Conservation (phyloP, 2,329 filamentous ascomycete genomes). For the Stagonosporopsis tanaceti region DNA sequence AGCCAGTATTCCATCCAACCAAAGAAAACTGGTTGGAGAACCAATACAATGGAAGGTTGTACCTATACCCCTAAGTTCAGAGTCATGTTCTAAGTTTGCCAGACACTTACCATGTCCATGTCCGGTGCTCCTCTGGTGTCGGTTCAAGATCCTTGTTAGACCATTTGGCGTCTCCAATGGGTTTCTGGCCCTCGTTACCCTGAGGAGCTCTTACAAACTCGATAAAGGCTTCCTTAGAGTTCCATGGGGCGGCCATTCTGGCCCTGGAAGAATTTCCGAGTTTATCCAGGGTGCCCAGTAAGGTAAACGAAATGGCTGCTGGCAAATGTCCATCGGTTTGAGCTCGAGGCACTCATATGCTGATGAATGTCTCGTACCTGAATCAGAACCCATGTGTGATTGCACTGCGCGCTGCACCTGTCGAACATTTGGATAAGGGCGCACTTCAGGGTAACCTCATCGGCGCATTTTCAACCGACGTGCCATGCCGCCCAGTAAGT, state of each 20-base stretch:
- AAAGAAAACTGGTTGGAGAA: slow-evolving; percentile 32
- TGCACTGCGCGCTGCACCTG: neutral
- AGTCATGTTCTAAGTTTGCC: slow-evolving; percentile 22
- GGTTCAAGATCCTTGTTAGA: slow-evolving; percentile 39
- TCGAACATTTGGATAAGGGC: neutral
- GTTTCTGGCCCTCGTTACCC: slow-evolving; percentile 21
- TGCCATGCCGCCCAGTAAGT: neutral
- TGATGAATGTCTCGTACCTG: neutral
- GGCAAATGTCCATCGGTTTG: neutral
- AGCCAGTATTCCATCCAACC: slow-evolving; percentile 32
- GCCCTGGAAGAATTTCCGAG: neutral
- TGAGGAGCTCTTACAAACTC: slow-evolving; percentile 26
- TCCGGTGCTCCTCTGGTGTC: slow-evolving; percentile 25
- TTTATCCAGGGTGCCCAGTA: neutral
- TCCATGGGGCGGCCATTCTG: slow-evolving; percentile 21
- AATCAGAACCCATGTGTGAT: neutral
- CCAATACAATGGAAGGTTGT: slow-evolving; percentile 36
- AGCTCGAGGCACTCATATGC: slow-evolving; percentile 3
- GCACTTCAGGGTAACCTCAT: neutral
- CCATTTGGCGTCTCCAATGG: slow-evolving; percentile 31
- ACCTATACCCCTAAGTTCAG: slow-evolving; percentile 10
- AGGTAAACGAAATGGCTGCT: neutral
- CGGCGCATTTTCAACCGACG: slow-evolving; percentile 14
- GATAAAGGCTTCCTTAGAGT: slow-evolving; percentile 32
- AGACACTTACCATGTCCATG: no score